Percentiles rank a stretch among this genome's conserved stretches.
phyloP scores from a whole-genome alignment of 352 stramenopile genomes.

The Aphanomyces astaci region DNA sequence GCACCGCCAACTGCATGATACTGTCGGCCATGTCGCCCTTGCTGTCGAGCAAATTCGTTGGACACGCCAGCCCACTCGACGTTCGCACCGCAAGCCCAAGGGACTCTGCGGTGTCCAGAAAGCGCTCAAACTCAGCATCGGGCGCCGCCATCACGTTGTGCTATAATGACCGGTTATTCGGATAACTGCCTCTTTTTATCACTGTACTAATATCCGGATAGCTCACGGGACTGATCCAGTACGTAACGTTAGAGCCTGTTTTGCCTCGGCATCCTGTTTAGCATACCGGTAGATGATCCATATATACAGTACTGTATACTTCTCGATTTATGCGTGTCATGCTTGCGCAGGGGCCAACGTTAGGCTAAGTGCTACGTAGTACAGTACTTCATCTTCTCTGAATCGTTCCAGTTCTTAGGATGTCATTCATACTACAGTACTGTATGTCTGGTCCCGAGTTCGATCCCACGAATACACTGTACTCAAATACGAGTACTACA shows the following conservation, averaged over 20 bases:
- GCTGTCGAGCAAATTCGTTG: neutral
- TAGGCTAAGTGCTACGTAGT: too few relatives aligned
- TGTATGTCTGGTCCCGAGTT: too few relatives aligned
- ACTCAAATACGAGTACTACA: too few relatives aligned
- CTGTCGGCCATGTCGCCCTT: neutral
- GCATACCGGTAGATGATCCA: too few relatives aligned
- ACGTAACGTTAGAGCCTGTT: too few relatives aligned
- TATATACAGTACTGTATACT: too few relatives aligned
- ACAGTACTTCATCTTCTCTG: constrained; percentile 95
- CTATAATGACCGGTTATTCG: neutral
- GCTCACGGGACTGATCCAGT: too few relatives aligned
- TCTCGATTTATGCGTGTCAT: constrained; percentile 91
- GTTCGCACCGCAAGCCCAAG: neutral
- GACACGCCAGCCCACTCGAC: neutral
- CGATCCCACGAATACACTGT: neutral
- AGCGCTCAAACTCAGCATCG: neutral
- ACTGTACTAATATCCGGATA: too few relatives aligned
- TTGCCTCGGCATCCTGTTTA: too few relatives aligned
- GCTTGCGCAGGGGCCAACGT: constrained; percentile 89
- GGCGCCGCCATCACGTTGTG: neutral
- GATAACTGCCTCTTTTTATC: too few relatives aligned
- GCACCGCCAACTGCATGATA: neutral
- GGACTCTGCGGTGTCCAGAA: neutral
- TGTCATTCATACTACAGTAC: too few relatives aligned
- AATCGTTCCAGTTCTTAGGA: constrained; percentile 65